phyloP scores from a whole-genome alignment of 805 yeast genomes.

The Nakazawaea ambrosiae region DNA sequence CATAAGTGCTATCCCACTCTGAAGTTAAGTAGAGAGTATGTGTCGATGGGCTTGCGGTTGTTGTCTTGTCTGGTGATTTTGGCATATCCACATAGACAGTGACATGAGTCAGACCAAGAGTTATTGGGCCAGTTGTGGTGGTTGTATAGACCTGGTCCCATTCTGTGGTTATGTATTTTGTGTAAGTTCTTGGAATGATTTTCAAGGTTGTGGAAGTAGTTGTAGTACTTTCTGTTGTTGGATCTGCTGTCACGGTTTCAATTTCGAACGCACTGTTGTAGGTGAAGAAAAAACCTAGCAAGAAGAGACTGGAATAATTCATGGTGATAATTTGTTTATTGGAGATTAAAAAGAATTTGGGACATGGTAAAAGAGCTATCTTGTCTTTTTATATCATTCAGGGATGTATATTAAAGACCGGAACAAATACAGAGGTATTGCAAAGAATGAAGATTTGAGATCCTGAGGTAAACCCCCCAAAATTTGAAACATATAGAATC shows the following conservation, averaged over 20 bases:
- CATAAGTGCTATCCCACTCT: not conserved
- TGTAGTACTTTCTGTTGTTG: conserved; percentile 1
- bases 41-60: too few species aligned
- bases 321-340: not conserved
- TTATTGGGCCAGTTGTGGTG: conserved; percentile 4
- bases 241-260: too few species aligned
- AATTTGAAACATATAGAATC: too few species aligned
- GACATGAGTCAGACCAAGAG: conserved; percentile 6
- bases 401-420: too few species aligned
- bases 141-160: not conserved
- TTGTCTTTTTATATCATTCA: too few species aligned
- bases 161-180: conserved; percentile 1
- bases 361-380: too few species aligned
- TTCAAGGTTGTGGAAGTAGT: not conserved
- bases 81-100: conserved; percentile 4
- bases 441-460: too few species aligned
- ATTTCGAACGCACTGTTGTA: too few species aligned
- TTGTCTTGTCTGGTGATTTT: too few species aligned
- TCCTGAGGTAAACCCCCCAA: too few species aligned
- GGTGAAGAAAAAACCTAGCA: too few species aligned
- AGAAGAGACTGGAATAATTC: not conserved
- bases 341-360: not conserved
- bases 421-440: too few species aligned
- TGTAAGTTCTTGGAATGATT: conserved; percentile 2
- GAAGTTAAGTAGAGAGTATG: conserved; percentile 4